Percentiles rank a stretch among this genome's conserved stretches.
Conservation (phyloP, 306 rosid genomes). For the Trifolium repens region DNA sequence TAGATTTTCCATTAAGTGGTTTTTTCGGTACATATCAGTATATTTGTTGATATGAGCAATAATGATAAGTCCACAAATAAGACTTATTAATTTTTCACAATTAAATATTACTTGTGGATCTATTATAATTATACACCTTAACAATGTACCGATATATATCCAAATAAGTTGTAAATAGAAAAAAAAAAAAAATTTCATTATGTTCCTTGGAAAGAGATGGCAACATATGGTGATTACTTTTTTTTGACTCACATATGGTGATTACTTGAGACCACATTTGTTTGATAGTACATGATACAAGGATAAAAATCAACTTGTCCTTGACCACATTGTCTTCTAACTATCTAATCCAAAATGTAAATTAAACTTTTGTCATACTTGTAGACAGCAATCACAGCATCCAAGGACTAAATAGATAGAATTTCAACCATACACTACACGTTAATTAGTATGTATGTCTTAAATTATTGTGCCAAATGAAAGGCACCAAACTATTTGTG, state of each 20-base stretch:
- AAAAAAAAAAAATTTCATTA: no score
- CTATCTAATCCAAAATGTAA: conserved; percentile 31
- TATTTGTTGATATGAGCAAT: no score
- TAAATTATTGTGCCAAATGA: conserved; percentile 16
- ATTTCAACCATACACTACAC: not conserved
- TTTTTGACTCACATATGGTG: not conserved
- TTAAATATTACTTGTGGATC: no score
- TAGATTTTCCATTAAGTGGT: no score
- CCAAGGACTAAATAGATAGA: no score
- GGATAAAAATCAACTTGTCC: conserved; percentile 46
- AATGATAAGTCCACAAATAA: no score
- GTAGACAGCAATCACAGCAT: conserved; percentile 16
- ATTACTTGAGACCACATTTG: conserved; percentile 51
- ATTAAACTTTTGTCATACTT: conserved; percentile 37
- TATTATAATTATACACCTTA: no score
- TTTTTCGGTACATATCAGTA: no score
- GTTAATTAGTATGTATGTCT: not conserved
- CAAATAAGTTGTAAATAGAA: no score
- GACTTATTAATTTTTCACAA: no score
- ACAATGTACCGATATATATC: no score
- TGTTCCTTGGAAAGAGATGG: conserved; percentile 22
- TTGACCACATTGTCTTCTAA: conserved; percentile 46
- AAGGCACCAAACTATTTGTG: not conserved
- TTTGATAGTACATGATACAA: conserved; percentile 49
- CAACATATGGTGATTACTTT: conserved; percentile 34